Percentiles rank a stretch among this genome's conserved stretches.
phyloP scores from a whole-genome alignment of 2,329 filamentous ascomycete genomes.

The Ophiostoma sp. region DNA sequence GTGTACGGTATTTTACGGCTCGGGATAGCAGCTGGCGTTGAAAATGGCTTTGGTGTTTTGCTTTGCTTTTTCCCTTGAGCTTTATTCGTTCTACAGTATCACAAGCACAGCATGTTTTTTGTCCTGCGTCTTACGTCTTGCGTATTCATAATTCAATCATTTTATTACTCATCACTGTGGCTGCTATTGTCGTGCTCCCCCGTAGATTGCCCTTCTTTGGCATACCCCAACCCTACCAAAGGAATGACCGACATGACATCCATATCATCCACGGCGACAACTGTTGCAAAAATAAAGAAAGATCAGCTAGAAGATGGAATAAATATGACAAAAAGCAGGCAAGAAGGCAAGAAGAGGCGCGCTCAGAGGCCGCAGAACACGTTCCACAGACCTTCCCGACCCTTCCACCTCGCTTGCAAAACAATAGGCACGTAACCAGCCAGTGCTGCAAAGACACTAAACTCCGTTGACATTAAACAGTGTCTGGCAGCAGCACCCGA shows the following conservation, averaged over 20 bases:
- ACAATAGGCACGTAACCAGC: neutral
- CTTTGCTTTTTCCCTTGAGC: neutral
- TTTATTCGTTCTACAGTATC: neutral
- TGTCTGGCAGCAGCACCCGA: neutral
- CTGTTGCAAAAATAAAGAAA: constrained; percentile 19
- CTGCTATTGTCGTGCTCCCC: constrained; percentile 4
- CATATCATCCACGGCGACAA: constrained; percentile 16
- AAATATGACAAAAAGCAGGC: neutral
- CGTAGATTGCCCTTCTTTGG: constrained; percentile 3
- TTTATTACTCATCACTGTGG: constrained; percentile 5
- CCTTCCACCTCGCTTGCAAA: neutral
- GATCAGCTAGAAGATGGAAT: neutral
- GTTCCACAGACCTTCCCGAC: neutral
- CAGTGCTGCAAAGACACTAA: neutral
- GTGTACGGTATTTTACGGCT: constrained; percentile 10
- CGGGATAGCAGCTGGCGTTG: constrained; percentile 1
- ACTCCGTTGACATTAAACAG: neutral
- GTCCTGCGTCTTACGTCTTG: neutral
- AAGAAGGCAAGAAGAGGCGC: neutral
- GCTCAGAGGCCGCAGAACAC: neutral
- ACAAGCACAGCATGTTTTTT: neutral
- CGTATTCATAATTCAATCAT: neutral
- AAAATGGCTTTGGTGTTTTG: constrained; percentile 9
- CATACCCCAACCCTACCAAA: neutral
- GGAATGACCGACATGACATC: constrained; percentile 8